Conservation (phyloP, 176 grass and related monocot species). For the Oryza longistaminata region DNA sequence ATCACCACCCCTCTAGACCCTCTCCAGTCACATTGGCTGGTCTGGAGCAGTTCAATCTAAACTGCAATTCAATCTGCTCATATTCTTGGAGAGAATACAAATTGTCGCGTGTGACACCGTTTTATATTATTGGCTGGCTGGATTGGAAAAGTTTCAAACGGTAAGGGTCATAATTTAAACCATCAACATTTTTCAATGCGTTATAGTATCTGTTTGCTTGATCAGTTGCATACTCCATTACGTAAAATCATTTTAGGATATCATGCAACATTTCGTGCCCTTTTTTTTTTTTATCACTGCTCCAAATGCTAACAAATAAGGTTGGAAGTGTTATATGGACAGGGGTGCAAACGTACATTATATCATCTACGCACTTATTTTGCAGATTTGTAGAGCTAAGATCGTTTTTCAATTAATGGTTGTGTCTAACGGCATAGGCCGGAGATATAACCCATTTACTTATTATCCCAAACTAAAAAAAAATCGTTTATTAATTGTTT, state of each 20-base stretch:
- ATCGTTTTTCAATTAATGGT: background rate
- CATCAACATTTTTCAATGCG: too few species aligned
- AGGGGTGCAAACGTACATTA: background rate
- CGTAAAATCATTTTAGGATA: too few species aligned
- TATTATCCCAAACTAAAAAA: too few species aligned
- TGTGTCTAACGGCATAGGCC: too few species aligned
- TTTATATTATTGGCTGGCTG: background rate
- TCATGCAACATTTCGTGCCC: too few species aligned
- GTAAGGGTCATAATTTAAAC: too few species aligned
- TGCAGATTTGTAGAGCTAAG: background rate
- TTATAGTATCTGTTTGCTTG: too few species aligned
- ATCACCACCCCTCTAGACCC: background rate
- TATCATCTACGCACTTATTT: too few species aligned
- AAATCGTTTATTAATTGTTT: too few species aligned
- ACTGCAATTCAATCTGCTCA: background rate
- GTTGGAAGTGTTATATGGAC: background rate
- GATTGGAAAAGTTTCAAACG: background rate
- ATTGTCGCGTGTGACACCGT: background rate
- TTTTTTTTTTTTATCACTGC: too few species aligned
- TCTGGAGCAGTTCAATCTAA: background rate
- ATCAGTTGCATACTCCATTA: background rate
- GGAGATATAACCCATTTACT: too few species aligned
- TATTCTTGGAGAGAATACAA: background rate
- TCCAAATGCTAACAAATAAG: too few species aligned
- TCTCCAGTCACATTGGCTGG: slow-evolving; percentile 2